Evolutionary conservation across 2,329 filamentous ascomycete species (phyloP), one percentile per base, ranked within the genome.

Genomic region (Periconia sp.): DNA sequence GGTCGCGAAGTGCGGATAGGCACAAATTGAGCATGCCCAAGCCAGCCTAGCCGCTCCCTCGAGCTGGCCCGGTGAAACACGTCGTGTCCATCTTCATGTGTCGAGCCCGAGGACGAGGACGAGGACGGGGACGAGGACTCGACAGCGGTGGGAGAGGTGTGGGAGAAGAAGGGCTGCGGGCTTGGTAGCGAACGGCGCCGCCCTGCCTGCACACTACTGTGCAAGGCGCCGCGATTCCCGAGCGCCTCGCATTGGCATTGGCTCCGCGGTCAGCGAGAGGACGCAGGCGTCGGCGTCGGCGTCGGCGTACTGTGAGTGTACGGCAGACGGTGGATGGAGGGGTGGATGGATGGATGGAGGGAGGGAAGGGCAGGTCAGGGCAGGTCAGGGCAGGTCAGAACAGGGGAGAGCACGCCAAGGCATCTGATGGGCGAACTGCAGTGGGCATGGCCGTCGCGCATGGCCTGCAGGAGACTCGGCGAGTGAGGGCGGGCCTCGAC

Each of bases 1-100:
- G 55, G 57, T 52, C 56, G 51, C 56, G 45, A 55, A 43, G 39
- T 51, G 57, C 57, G 52, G 52, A 52, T 50, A n/a, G 54, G 53
- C 52, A 52, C 57, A 61, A 57, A 62, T 61, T 46, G 40, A 36
- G 38, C 33, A 23, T 43, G 10, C 39, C 46, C 37, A 40, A 43
- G 39, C 24, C 33, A 41, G 53, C 40, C 41, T 50, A 48, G 46
- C 17, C 16, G 10, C 13, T 15, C 26, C 30, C 22, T 35, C 39
- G 44, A 48, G 42, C 28, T 41, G 38, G 34, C 13, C 31, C 33
- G 28, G 34, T 43, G 42, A 46, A 45, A 49, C 45, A 43, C 33
- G 46, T 32, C 45, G 49, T 40, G 56, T 52, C 52, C 53, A 54
- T 65, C 54, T 44, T 57, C 47, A 52, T 55, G 57, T 56, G 32